Evolutionary conservation across 352 stramenopile genomes (phyloP), one percentile per base, ranked within the genome.

Genomic region (Pythium brassicae): DNA sequence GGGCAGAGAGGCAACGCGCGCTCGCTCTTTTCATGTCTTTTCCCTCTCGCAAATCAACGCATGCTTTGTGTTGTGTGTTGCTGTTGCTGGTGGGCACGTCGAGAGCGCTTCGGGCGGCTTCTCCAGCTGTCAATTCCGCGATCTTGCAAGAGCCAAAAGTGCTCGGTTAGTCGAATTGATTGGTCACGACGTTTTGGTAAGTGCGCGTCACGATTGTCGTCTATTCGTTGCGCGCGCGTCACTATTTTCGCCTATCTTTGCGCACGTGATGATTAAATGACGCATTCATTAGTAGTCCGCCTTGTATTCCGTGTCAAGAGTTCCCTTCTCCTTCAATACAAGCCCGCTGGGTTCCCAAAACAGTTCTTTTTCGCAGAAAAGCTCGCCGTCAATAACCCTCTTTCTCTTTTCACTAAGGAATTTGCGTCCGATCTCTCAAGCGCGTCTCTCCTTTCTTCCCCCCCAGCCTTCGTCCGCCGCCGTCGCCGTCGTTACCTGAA

Each of bases 371-470:
- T 37, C 32, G 32, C 32, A 7, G 8, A 37, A 37, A 9, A 35
- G 32, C 2, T 37, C n/a, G n/a, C n/a, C n/a, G n/a, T n/a, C n/a
- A n/a, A n/a, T n/a, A n/a, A n/a, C n/a, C n/a, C n/a, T n/a, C n/a
- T n/a, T n/a, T n/a, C n/a, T n/a, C 32, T 37, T 37, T 37, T 40
- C 53, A 59, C 43, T 53, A 59, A 59, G 53, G 44, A 59, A 59
- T 59, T 59, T 59, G 53, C 43, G 29, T 47, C n/a, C n/a, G 42
- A 47, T 27, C 53, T 34, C 43, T 35, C 43, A 34, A 44, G 43
- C 15, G 32, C 32, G 43, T 53, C 53, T 59, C 45, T 59, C 44
- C 35, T 59, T 59, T 26, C 53, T 37, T 17, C 19, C 35, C 35
- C 29, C 19, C 8, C 39, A 34, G 46, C 15, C 42, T 47, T 29